Conservation (phyloP, 805 yeast species). For the Metschnikowia cubensis region DNA sequence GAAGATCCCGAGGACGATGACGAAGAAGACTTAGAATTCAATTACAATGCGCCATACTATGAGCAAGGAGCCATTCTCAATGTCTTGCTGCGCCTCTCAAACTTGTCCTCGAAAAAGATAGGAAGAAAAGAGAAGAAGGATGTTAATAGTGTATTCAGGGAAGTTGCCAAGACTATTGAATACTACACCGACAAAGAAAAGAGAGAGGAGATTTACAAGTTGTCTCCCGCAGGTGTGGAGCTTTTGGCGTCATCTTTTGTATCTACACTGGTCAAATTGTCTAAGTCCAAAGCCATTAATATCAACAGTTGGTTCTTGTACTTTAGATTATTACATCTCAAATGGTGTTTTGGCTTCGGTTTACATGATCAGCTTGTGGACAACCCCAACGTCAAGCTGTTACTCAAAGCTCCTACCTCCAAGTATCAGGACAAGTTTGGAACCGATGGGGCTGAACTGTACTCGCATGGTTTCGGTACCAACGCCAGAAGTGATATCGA, state of each 20-base stretch:
- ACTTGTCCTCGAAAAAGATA: constrained; percentile 51
- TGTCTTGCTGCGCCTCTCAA: constrained; percentile 41
- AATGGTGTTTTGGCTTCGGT: constrained; percentile 51
- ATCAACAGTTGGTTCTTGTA: constrained; percentile 51
- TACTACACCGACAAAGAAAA: constrained; percentile 32
- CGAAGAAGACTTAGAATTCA: constrained; percentile 41
- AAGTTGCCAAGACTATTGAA: constrained; percentile 48
- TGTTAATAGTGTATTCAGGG: constrained; percentile 56
- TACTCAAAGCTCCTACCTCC: constrained; percentile 33
- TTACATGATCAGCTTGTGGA: constrained; percentile 46
- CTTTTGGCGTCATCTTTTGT: constrained; percentile 28
- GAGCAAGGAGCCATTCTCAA: constrained; percentile 47
- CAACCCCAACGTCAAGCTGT: constrained; percentile 31
- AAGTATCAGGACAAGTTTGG: constrained; percentile 16
- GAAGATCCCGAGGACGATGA: constrained; percentile 35
- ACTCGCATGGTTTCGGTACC: constrained; percentile 9
- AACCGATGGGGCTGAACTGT: constrained; percentile 3
- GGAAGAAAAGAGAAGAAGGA: constrained; percentile 62
- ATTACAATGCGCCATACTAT: constrained; percentile 47
- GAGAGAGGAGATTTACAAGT: constrained; percentile 34
- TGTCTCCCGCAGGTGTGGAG: constrained; percentile 34
- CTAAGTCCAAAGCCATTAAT: constrained; percentile 43
- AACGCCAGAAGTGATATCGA: constrained; percentile 15
- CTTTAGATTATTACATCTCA: constrained; percentile 44
- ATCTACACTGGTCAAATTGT: constrained; percentile 38